These are phyloP conservation scores for Erysimum pusillum DNA, from an alignment of 441 rosid genomes.

Conservation along the genomic window DNA sequence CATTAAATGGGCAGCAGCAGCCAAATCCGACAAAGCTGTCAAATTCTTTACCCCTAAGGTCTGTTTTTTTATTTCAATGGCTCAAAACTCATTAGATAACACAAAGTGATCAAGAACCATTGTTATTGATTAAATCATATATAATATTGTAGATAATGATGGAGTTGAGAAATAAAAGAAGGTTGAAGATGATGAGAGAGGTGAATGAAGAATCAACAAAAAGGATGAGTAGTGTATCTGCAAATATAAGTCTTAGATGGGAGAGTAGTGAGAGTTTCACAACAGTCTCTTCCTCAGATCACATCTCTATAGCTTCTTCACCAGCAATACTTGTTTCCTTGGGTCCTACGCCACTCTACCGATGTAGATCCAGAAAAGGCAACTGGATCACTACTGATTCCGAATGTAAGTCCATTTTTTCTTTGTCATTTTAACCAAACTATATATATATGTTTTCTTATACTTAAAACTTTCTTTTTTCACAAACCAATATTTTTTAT, in stretches of 20 bases:
- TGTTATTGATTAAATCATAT: constrained; percentile 17
- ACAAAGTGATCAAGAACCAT: not conserved
- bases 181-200: constrained; percentile 61
- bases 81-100: constrained; percentile 7
- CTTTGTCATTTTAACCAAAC: no score
- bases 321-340: constrained; percentile 50
- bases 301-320: constrained; percentile 64
- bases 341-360: constrained; percentile 51
- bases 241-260: constrained; percentile 82
- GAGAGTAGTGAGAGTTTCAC: constrained; percentile 75
- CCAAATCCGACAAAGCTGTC: constrained; percentile 68
- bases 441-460: no score
- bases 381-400: constrained; percentile 96
- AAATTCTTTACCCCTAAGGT: constrained; percentile 76
- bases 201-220: constrained; percentile 55
- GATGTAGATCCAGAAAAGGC: constrained; percentile 58
- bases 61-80: not conserved
- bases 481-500: no score
- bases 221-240: constrained; percentile 62
- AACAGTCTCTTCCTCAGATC: constrained; percentile 58
- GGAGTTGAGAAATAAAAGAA: constrained; percentile 57
- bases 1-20: constrained; percentile 75
- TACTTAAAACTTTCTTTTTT: no score
- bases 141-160: constrained; percentile 53
- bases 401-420: constrained; percentile 62